Evolutionary conservation across 1,284 basidiomycete genomes (phyloP).

Genomic region (Exobasidium rhododendri): DNA sequence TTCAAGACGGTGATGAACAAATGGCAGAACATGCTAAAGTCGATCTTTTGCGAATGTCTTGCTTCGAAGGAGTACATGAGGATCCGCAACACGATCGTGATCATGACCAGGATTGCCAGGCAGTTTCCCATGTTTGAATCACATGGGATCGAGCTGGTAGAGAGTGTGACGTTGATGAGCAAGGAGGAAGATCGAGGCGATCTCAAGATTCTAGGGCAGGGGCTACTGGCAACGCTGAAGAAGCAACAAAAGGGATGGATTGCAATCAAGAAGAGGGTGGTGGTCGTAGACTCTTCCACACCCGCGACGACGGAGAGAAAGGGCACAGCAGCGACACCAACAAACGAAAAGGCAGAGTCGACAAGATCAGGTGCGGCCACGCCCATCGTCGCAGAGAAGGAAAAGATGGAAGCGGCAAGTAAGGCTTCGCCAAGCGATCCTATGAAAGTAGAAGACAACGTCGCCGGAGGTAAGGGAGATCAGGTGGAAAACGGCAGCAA

Average conservation of each 20-base stretch:
- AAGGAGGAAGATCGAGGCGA: conserved; percentile 44
- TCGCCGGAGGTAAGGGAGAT: background rate
- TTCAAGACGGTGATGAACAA: conserved; percentile 73
- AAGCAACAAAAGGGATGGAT: conserved; percentile 42
- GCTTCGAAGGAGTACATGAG: conserved; percentile 49
- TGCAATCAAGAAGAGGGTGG: conserved; percentile 15
- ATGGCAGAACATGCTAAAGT: conserved; percentile 71
- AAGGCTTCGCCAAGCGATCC: background rate
- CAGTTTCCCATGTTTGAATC: conserved; percentile 40
- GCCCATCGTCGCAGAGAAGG: conserved; percentile 4
- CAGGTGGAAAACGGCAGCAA: background rate
- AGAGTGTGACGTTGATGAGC: conserved; percentile 28
- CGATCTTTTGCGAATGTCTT: conserved; percentile 43
- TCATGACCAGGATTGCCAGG: conserved; percentile 44
- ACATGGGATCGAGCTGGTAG: conserved; percentile 38
- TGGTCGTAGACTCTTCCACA: conserved; percentile 3
- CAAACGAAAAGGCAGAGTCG: too few relatives aligned
- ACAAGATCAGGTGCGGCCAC: too few relatives aligned
- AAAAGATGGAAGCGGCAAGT: background rate
- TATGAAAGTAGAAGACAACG: background rate
- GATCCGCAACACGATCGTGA: conserved; percentile 50
- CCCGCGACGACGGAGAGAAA: background rate
- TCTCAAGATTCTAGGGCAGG: conserved; percentile 50
- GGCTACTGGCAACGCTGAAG: conserved; percentile 47
- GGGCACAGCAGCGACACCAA: background rate